phyloP scores from a whole-genome alignment of 169 alveolate species.

The Theileria annulata region DNA sequence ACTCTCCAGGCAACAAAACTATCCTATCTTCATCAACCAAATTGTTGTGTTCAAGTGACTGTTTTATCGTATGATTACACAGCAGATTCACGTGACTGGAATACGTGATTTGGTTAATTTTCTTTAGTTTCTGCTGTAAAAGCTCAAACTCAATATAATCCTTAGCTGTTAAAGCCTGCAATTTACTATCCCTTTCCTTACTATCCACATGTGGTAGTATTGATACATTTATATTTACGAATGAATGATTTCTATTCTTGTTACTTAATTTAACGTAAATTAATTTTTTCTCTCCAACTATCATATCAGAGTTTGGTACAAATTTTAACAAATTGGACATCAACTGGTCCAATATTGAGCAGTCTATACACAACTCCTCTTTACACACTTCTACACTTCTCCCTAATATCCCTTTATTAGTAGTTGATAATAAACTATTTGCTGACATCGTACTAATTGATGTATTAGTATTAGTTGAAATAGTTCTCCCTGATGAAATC shows the following conservation, averaged over 20 bases:
- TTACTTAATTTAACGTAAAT: slow-evolving; percentile 24
- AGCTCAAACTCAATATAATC: neutral
- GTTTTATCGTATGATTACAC: neutral
- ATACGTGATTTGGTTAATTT: neutral
- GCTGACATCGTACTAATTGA: neutral
- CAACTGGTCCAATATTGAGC: slow-evolving; percentile 18
- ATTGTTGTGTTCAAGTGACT: no score
- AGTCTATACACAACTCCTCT: slow-evolving; percentile 13
- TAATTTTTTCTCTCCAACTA: slow-evolving; percentile 32
- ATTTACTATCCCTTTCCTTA: neutral
- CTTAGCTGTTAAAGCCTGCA: neutral
- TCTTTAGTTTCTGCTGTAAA: neutral
- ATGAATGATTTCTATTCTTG: slow-evolving; percentile 2
- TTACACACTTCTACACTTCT: slow-evolving; percentile 13
- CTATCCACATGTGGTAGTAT: slow-evolving; percentile 17
- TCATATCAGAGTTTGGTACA: neutral
- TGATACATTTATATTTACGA: slow-evolving; percentile 6
- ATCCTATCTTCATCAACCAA: neutral
- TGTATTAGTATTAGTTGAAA: neutral
- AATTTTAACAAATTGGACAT: neutral
- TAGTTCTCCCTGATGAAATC: neutral
- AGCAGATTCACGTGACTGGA: neutral
- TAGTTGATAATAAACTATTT: neutral
- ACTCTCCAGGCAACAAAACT: slow-evolving; percentile 16
- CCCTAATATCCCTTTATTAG: neutral